Conservation (phyloP, 176 grass and related monocot species). For the Lolium multiflorum region DNA sequence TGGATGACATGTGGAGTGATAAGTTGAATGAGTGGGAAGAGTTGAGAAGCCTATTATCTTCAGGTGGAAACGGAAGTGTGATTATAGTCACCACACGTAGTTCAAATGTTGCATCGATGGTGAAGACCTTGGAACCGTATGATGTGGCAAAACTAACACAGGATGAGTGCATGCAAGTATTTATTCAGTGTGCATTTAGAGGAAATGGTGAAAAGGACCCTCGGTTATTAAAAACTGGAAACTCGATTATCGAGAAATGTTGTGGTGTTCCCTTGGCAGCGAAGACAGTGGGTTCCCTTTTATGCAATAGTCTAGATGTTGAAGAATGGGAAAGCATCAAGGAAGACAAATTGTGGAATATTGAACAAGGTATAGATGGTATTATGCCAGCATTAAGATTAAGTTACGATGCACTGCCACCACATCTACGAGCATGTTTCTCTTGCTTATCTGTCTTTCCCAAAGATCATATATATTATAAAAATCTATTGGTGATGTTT, state of each 20-base stretch:
- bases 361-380: background rate
- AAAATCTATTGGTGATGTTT: background rate
- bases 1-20: background rate
- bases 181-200: background rate
- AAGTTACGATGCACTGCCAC: background rate
- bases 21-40: background rate
- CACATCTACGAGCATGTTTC: background rate
- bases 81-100: background rate
- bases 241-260: background rate
- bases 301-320: background rate
- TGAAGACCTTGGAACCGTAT: constrained; percentile 21
- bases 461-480: background rate
- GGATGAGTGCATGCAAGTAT: background rate
- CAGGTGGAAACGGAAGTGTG: background rate
- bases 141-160: background rate
- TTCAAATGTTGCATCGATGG: background rate
- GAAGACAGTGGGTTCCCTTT: background rate
- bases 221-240: background rate
- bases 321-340: background rate
- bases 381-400: background rate
- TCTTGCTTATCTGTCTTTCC: background rate
- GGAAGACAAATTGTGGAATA: background rate
- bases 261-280: constrained; percentile 2
- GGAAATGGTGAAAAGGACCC: background rate
- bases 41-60: background rate